Conservation (phyloP, 1,284 basidiomycete genomes). For the Tylopilus sp. region DNA sequence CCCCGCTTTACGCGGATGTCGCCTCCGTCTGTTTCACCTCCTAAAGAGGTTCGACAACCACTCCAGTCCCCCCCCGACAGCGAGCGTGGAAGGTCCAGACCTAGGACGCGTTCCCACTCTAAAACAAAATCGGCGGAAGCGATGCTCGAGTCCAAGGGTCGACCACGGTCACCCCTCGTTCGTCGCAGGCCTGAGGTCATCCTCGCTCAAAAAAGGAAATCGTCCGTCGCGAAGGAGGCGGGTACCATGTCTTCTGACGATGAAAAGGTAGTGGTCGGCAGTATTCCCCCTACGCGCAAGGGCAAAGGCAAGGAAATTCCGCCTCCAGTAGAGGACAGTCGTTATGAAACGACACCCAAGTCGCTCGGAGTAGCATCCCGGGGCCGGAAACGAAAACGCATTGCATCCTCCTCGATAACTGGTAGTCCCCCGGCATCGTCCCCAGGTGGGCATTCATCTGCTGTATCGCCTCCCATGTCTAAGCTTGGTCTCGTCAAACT, state of each 20-base stretch:
- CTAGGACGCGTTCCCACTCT: constrained; percentile 7
- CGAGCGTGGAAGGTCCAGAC: constrained; percentile 13
- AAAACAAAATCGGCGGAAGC: constrained; percentile 1
- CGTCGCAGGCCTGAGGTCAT: constrained; percentile 12
- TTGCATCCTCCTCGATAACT: constrained; percentile 14
- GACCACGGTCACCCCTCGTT: constrained; percentile 2
- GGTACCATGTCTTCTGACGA: neutral
- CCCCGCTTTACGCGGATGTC: constrained; percentile 16
- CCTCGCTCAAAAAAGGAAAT: constrained; percentile 4
- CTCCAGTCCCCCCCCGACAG: constrained; percentile 20
- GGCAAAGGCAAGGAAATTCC: constrained; percentile 21
- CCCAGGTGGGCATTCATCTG: constrained; percentile 21
- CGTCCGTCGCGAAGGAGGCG: constrained; percentile 1
- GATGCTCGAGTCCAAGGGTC: constrained; percentile 4
- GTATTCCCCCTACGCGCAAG: constrained; percentile 5
- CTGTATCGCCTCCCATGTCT: constrained; percentile 3
- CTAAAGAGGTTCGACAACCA: constrained; percentile 6
- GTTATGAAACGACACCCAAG: constrained; percentile 13
- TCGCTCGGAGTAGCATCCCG: constrained; percentile 7
- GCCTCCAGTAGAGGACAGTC: neutral
- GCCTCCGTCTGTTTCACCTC: constrained; percentile 1
- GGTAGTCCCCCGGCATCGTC: constrained; percentile 4
- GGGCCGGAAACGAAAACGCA: constrained; percentile 25
- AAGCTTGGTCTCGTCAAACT: constrained; percentile 9
- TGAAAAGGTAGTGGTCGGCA: constrained; percentile 1